Conservation (phyloP, 2,329 filamentous ascomycete genomes). For the Epichloe gansuensis region DNA sequence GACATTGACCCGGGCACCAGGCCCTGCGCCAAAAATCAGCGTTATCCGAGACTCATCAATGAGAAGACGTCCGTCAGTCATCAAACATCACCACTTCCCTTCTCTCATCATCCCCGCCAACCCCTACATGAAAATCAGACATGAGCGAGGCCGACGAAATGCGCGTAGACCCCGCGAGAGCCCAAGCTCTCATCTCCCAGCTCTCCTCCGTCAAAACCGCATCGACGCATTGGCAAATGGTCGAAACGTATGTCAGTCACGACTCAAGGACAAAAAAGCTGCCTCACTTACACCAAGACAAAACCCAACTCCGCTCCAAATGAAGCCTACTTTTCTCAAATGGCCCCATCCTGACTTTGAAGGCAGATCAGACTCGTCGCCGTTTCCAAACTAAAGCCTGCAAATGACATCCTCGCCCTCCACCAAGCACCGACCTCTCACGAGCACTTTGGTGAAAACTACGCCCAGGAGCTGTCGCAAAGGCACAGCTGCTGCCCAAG, state of each 20-base stretch:
- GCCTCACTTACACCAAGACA: neutral
- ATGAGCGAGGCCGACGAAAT: conserved; percentile 41
- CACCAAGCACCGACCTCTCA: conserved; percentile 51
- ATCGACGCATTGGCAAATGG: conserved; percentile 41
- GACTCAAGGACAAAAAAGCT: no score
- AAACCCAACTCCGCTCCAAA: neutral
- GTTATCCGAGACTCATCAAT: neutral
- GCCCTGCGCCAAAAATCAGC: neutral
- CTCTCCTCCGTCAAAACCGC: conserved; percentile 47
- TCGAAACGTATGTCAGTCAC: conserved; percentile 35
- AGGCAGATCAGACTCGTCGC: conserved; percentile 71
- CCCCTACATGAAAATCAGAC: conserved; percentile 5
- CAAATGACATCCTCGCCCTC: conserved; percentile 77
- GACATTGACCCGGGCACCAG: conserved; percentile 6
- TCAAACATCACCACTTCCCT: neutral
- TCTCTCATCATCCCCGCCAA: neutral
- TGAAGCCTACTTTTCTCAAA: no score
- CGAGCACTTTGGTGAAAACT: conserved; percentile 91
- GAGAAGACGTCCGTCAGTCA: neutral
- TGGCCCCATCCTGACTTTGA: neutral
- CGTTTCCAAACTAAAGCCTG: conserved; percentile 92
- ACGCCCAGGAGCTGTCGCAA: conserved; percentile 83
- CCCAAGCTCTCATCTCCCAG: conserved; percentile 49
- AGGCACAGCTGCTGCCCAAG: conserved; percentile 65
- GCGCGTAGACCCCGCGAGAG: conserved; percentile 50